These are phyloP conservation scores for Solanum aculeatissimum DNA, from an alignment of 305 asterid species.

Conservation along the genomic window DNA sequence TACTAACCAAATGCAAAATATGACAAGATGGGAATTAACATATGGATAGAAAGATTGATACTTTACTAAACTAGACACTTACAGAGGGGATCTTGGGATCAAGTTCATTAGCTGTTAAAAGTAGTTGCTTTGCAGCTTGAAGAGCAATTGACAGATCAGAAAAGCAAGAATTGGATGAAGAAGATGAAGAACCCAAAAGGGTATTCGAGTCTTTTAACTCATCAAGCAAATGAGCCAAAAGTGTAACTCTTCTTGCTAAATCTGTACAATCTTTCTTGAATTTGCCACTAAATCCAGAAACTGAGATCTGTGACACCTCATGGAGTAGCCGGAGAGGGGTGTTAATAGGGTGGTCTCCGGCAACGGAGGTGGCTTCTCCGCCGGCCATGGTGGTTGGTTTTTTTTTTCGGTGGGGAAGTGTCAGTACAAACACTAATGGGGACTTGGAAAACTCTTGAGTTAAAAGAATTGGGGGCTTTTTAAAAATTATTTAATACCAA, in stretches of 20 bases:
- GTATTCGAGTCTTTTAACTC: slow-evolving; percentile 59
- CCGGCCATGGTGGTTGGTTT: slow-evolving; percentile 39
- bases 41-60: not conserved
- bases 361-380: slow-evolving; percentile 35
- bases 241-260: slow-evolving; percentile 62
- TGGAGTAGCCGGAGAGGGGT: slow-evolving; percentile 41
- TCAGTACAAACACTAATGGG: slow-evolving; percentile 14
- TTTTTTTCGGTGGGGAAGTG: slow-evolving; percentile 1
- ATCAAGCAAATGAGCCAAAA: slow-evolving; percentile 67
- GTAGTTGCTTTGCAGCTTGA: slow-evolving; percentile 42
- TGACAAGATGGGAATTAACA: not conserved
- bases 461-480: not conserved
- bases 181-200: slow-evolving; percentile 2
- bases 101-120: slow-evolving; percentile 35
- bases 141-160: slow-evolving; percentile 53
- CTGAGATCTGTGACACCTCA: slow-evolving; percentile 57
- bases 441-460: not conserved
- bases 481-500: not conserved
- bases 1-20: slow-evolving; percentile 1
- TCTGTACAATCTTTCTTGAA: slow-evolving; percentile 82
- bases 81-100: slow-evolving; percentile 37
- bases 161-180: slow-evolving; percentile 15
- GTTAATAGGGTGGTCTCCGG: slow-evolving; percentile 14
- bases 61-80: not conserved
- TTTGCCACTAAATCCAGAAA: slow-evolving; percentile 52